Conservation (phyloP, 805 yeast species). For the Vanderwaltozyma verrucispora region DNA sequence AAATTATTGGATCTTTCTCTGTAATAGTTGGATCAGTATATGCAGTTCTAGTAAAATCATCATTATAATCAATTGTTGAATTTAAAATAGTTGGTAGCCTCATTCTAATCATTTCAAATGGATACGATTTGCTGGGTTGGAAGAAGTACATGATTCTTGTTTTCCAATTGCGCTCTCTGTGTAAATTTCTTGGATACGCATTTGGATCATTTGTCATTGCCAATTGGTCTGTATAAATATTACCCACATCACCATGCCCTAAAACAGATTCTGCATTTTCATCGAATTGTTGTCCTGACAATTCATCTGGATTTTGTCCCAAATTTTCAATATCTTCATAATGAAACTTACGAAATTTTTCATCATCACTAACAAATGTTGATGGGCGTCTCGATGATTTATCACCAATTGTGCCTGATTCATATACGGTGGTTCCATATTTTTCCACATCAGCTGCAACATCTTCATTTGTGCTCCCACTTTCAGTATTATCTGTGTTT, state of each 20-base stretch:
- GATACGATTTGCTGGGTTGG: conserved; percentile 36
- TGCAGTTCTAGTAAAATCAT: conserved; percentile 25
- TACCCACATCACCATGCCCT: conserved; percentile 18
- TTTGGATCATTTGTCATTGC: conserved; percentile 14
- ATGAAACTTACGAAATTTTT: conserved; percentile 17
- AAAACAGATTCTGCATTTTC: conserved; percentile 10
- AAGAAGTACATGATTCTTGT: conserved; percentile 31
- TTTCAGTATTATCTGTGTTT: neutral
- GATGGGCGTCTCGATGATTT: conserved; percentile 23
- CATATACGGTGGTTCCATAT: neutral
- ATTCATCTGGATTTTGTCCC: neutral
- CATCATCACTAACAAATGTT: conserved; percentile 23
- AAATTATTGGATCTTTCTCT: conserved; percentile 41
- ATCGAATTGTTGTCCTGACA: conserved; percentile 2
- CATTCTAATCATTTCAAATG: conserved; percentile 36
- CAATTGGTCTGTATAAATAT: conserved; percentile 15
- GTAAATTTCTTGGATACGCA: conserved; percentile 20
- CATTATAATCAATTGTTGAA: conserved; percentile 24
- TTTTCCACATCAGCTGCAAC: neutral
- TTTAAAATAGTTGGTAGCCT: conserved; percentile 30
- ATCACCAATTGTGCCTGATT: conserved; percentile 9
- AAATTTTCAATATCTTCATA: conserved; percentile 16
- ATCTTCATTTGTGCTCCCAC: neutral
- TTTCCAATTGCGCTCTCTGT: conserved; percentile 9
- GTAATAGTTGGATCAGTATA: conserved; percentile 23